phyloP scores from a whole-genome alignment of 179 eudicot species.

The Amaranthus tricolor region DNA sequence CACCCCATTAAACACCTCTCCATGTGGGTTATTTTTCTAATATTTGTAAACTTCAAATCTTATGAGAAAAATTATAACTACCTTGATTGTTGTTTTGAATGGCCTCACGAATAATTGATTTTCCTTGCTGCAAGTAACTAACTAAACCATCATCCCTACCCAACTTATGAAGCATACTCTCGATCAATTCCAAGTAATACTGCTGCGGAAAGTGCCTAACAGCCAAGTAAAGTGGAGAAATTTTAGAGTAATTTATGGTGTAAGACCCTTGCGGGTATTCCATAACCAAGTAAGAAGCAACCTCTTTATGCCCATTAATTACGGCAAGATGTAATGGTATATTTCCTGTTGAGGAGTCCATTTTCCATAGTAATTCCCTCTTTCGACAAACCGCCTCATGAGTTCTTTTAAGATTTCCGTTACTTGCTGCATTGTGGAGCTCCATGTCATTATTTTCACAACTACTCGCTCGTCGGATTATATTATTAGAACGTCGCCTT shows the following conservation, averaged over 20 bases:
- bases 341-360: constrained; percentile 9
- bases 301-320: background rate
- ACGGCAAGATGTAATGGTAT: constrained; percentile 29
- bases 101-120: constrained; percentile 18
- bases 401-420: background rate
- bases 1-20: no score
- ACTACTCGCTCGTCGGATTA: background rate
- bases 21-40: no score
- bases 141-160: background rate
- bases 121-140: background rate
- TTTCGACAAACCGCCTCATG: background rate
- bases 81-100: constrained; percentile 11
- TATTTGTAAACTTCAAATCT: no score
- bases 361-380: background rate
- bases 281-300: constrained; percentile 21
- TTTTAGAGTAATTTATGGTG: background rate
- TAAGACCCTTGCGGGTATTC: constrained; percentile 23
- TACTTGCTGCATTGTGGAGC: constrained; percentile 14
- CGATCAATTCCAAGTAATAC: constrained; percentile 10
- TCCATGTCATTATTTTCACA: background rate
- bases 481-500: background rate
- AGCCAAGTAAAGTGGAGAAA: constrained; percentile 25
- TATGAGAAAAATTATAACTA: background rate
- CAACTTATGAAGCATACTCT: constrained; percentile 1
- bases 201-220: constrained; percentile 9